Base-by-base conservation (phyloP, 345 rosid species). In the Acer campestre region DNA sequence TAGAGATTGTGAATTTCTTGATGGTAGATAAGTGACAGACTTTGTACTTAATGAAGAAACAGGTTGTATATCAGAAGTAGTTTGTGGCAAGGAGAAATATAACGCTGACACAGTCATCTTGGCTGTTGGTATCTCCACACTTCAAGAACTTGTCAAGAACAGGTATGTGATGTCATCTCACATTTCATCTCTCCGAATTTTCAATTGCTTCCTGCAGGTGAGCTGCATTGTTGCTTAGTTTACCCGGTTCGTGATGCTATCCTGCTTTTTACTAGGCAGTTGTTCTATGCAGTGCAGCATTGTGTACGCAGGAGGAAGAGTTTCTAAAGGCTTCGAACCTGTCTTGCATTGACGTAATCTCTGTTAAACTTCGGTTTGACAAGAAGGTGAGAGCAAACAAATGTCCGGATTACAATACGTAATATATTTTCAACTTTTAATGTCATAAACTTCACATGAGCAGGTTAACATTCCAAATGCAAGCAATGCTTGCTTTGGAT, bases 281-380 rank as follows among this genome's bases (percentile, higher is more conserved):
- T 74, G 64, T 78, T 77, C 68, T 82, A 67, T 91, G 56, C 83
- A 86, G 93, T 80, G 87, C 89, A 86, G 90, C 83, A 68, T 77
- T 89, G 75, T 67, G 61, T 84, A 75, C 83, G 16, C 77, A 82
- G 64, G 90, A 86, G 75, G 89, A 86, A 71, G 96, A 91, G 81
- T 91, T 90, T 82, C 77, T 85, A 68, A 91, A 80, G 80, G 90
- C 87, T 55, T 67, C 85, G 86, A 88, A 88, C 81, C 80, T 90
- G 80, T 80, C 80, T 13, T 77, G 79, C 48, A 75, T 88, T 67
- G 91, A 89, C 48, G 82, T 85, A 17, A 76, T 88, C 70, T 68
- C 82, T 18, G 79, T 82, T 63, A 87, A 88, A 85, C 84, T 88
- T 56, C 27, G 63, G 61, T 80, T 88, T 42, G 93, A 88, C 83